Evolutionary conservation across 768 basidiomycete species (phyloP).

Genomic region (Pleurotus djamor): DNA sequence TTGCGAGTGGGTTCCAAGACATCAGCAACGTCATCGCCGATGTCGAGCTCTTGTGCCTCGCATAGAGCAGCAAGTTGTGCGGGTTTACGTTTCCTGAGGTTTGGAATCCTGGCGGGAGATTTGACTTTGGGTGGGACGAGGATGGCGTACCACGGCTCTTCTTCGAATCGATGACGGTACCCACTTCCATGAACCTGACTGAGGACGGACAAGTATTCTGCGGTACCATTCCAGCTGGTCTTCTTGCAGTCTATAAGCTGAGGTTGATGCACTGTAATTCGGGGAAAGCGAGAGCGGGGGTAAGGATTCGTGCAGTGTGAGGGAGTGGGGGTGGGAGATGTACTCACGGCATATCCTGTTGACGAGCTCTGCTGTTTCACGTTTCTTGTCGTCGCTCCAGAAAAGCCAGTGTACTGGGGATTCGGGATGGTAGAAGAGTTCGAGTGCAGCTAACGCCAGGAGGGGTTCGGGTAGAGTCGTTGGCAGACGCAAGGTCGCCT

Average conservation of each 20-base stretch:
- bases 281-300: slow-evolving; percentile 1
- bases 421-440: slow-evolving; percentile 50
- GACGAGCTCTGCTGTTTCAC: slow-evolving; percentile 47
- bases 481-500: slow-evolving; percentile 35
- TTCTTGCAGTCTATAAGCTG: slow-evolving; percentile 30
- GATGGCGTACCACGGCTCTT: slow-evolving; percentile 28
- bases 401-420: slow-evolving; percentile 64
- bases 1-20: slow-evolving; percentile 26
- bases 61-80: slow-evolving; percentile 20
- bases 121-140: slow-evolving; percentile 27
- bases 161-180: slow-evolving; percentile 24
- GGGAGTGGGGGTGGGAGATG: background rate
- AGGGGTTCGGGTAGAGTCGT: slow-evolving; percentile 38
- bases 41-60: slow-evolving; percentile 20
- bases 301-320: background rate
- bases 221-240: slow-evolving; percentile 41
- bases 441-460: slow-evolving; percentile 59
- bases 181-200: slow-evolving; percentile 28
- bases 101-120: slow-evolving; percentile 17
- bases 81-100: slow-evolving; percentile 29
- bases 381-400: slow-evolving; percentile 53
- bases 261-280: slow-evolving; percentile 32
- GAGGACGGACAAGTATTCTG: slow-evolving; percentile 34
- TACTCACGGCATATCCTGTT: slow-evolving; percentile 53
- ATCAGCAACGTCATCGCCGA: slow-evolving; percentile 21